Conservation (phyloP, 2,329 filamentous ascomycete genomes). For the Acephala macrosclerotiorum region DNA sequence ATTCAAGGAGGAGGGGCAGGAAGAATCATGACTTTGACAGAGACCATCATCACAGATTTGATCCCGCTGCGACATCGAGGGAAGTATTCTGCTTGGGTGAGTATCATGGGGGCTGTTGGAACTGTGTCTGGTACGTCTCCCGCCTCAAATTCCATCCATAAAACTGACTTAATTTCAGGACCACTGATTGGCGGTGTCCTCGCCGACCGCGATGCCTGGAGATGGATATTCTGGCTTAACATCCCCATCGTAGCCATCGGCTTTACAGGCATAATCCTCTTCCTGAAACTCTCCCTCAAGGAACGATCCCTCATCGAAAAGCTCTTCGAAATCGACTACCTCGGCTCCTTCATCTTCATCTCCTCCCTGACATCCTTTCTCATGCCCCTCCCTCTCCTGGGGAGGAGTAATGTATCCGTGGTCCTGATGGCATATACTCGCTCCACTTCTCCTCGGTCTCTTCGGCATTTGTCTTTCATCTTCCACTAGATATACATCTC, state of each 20-base stretch:
- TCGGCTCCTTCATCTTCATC: constrained; percentile 27
- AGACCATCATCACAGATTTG: constrained; percentile 52
- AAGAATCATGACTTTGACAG: constrained; percentile 52
- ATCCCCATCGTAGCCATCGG: constrained; percentile 5
- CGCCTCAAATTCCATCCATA: neutral
- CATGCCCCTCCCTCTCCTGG: constrained; percentile 24
- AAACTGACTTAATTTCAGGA: neutral
- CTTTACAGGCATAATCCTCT: neutral
- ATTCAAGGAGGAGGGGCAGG: constrained; percentile 57
- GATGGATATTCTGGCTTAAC: constrained; percentile 12
- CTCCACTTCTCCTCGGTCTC: constrained; percentile 57
- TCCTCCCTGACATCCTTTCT: constrained; percentile 29
- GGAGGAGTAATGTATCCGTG: constrained; percentile 66
- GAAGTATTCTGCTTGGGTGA: neutral
- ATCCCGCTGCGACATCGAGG: constrained; percentile 48
- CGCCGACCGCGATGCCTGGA: neutral
- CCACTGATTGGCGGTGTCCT: constrained; percentile 1
- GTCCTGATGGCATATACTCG: constrained; percentile 64
- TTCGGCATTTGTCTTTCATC: constrained; percentile 57
- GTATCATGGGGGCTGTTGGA: constrained; percentile 6
- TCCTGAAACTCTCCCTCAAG: constrained; percentile 30
- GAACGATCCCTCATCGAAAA: constrained; percentile 37
- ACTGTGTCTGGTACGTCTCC: neutral
- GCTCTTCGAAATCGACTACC: constrained; percentile 39
- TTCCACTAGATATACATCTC: constrained; percentile 53